Evolutionary conservation across 805 yeast genomes (phyloP).

Genomic region (Debaryomyces maramus): DNA sequence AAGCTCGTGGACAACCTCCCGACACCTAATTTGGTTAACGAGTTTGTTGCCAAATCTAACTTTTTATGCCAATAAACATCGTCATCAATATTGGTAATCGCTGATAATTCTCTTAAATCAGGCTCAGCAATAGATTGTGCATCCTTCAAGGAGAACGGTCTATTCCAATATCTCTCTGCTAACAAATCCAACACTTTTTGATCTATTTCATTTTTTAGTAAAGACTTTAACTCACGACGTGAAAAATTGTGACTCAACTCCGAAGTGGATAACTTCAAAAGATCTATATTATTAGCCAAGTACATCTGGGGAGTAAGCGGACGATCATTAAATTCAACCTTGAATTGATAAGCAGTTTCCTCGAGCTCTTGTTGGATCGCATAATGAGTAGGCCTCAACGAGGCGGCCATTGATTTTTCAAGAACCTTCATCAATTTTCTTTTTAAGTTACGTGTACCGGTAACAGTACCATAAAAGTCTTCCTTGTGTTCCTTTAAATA

Average conservation of each 20-base stretch:
- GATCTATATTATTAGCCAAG: constrained; percentile 86
- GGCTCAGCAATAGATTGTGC: constrained; percentile 38
- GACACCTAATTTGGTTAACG: constrained; percentile 87
- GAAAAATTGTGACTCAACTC: constrained; percentile 83
- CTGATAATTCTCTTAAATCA: constrained; percentile 54
- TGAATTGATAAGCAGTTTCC: constrained; percentile 87
- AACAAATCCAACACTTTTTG: constrained; percentile 83
- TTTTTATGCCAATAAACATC: constrained; percentile 87
- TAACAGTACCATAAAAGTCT: constrained; percentile 61
- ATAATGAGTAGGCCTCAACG: constrained; percentile 82
- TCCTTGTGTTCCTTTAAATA: constrained; percentile 67
- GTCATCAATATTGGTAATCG: constrained; percentile 50
- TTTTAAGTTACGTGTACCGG: constrained; percentile 75
- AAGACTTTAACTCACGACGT: constrained; percentile 73
- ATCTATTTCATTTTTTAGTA: constrained; percentile 81
- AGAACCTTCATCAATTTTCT: constrained; percentile 81
- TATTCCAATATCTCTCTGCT: constrained; percentile 92
- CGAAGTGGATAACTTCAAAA: constrained; percentile 80
- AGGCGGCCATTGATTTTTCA: constrained; percentile 87
- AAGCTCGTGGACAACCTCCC: constrained; percentile 87
- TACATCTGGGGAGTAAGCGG: constrained; percentile 92
- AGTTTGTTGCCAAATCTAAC: constrained; percentile 78
- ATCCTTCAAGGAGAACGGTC: constrained; percentile 38
- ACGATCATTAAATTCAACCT: constrained; percentile 95
- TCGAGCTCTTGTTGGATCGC: constrained; percentile 89